A percentile compares a stretch with the other conserved stretches of the same genome.
These are phyloP conservation scores for Fomitopsis pinicola DNA, from an alignment of 1,284 basidiomycete species.

Conservation along the genomic window DNA sequence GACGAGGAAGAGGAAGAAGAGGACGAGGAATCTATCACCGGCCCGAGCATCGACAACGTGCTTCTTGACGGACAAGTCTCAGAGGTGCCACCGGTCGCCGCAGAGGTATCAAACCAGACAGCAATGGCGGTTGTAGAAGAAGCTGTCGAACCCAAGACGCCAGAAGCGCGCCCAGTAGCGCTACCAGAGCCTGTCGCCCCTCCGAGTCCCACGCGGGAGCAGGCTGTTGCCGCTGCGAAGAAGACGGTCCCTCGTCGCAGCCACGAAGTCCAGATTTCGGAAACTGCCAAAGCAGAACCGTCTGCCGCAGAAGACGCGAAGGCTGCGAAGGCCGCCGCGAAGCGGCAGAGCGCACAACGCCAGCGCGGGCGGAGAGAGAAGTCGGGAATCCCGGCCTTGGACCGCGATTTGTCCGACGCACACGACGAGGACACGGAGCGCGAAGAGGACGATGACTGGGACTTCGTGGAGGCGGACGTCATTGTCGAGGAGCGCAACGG, in stretches of 20 bases:
- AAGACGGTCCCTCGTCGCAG: slow-evolving; percentile 5
- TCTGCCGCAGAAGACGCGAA: slow-evolving; percentile 7
- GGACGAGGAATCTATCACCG: slow-evolving; percentile 20
- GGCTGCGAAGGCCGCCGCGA: slow-evolving; percentile 21
- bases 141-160: slow-evolving; percentile 62
- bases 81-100: slow-evolving; percentile 12
- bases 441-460: slow-evolving; percentile 81
- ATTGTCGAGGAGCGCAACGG: slow-evolving; percentile 75
- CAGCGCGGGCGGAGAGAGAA: slow-evolving; percentile 56
- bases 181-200: slow-evolving; percentile 32
- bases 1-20: slow-evolving; percentile 32
- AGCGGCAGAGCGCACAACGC: slow-evolving; percentile 26
- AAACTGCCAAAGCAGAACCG: background rate
- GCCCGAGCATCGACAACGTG: slow-evolving; percentile 21
- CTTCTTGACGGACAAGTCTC: slow-evolving; percentile 16
- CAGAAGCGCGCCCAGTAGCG: slow-evolving; percentile 55
- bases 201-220: slow-evolving; percentile 11
- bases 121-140: slow-evolving; percentile 25
- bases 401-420: slow-evolving; percentile 58
- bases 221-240: slow-evolving; percentile 9
- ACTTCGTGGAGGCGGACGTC: slow-evolving; percentile 72
- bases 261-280: background rate
- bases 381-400: slow-evolving; percentile 73
- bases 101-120: slow-evolving; percentile 20
- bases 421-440: slow-evolving; percentile 57